phyloP scores from a whole-genome alignment of 768 basidiomycete species.

The Pleurotus platypus region DNA sequence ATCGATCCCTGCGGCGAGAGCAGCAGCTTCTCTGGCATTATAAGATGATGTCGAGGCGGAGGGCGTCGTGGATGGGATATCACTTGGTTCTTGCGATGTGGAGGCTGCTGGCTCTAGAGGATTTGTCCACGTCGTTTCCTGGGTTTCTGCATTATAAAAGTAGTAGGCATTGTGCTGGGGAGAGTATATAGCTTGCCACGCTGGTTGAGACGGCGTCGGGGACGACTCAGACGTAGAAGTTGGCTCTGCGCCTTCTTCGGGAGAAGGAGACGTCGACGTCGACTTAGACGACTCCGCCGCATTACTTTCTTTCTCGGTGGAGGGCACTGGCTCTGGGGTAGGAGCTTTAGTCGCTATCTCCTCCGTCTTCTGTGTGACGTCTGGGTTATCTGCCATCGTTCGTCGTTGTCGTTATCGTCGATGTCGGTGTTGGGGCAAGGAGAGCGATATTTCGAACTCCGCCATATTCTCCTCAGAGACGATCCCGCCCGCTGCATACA shows the following conservation, averaged over 20 bases:
- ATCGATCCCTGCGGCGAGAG: conserved; percentile 78
- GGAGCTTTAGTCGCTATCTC: conserved; percentile 11
- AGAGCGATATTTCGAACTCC: background rate
- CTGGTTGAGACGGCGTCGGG: conserved; percentile 12
- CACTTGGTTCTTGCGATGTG: conserved; percentile 17
- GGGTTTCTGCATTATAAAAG: conserved; percentile 73
- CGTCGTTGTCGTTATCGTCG: background rate
- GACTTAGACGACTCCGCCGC: conserved; percentile 10
- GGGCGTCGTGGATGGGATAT: conserved; percentile 17
- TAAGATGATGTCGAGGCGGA: conserved; percentile 30
- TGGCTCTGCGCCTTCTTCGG: conserved; percentile 10
- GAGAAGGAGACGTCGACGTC: conserved; percentile 3
- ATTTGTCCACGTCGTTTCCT: conserved; percentile 84
- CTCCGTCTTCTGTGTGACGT: conserved; percentile 12
- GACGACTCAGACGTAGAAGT: background rate
- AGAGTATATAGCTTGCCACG: conserved; percentile 83
- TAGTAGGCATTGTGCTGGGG: conserved; percentile 80
- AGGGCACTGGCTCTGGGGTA: background rate
- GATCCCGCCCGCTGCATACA: background rate
- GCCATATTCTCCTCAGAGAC: background rate
- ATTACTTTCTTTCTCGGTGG: background rate
- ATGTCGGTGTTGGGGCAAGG: background rate
- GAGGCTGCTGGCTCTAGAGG: conserved; percentile 47
- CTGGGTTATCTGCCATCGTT: background rate
- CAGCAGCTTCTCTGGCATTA: conserved; percentile 62